Percentiles rank a stretch among this genome's conserved stretches.
phyloP scores from a whole-genome alignment of 176 grass and related monocot genomes.

The Oryza rufipogon region DNA sequence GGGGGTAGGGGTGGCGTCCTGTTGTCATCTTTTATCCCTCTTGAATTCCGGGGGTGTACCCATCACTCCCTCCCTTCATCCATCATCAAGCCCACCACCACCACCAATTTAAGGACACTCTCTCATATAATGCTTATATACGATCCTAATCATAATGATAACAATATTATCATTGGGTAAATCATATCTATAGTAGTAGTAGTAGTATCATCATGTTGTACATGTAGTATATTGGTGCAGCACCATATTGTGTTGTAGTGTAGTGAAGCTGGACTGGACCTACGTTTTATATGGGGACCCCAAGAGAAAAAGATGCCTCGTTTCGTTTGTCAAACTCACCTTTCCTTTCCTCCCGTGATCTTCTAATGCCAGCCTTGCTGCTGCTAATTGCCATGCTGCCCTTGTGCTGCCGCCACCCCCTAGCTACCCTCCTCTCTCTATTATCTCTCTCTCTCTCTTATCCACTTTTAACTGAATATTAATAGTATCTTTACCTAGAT shows the following conservation, averaged over 20 bases:
- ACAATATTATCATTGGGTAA: slow-evolving; percentile 2
- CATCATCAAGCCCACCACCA: slow-evolving; percentile 29
- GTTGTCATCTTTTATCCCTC: slow-evolving; percentile 48
- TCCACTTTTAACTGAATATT: not conserved
- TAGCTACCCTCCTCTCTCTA: not conserved
- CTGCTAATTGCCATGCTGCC: slow-evolving; percentile 45
- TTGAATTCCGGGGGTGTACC: slow-evolving; percentile 61
- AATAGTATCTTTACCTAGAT: not conserved
- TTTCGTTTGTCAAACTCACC: slow-evolving; percentile 57
- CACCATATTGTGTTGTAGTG: slow-evolving; percentile 35
- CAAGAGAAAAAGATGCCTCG: slow-evolving; percentile 47
- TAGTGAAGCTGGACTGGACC: slow-evolving; percentile 47
- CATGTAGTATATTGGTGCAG: not conserved
- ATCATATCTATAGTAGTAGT: not conserved
- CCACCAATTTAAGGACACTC: slow-evolving; percentile 35
- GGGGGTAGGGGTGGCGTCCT: not conserved
- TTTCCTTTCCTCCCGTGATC: slow-evolving; percentile 49
- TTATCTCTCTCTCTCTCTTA: not conserved
- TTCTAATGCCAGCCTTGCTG: slow-evolving; percentile 60
- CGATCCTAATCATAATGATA: slow-evolving; percentile 7
- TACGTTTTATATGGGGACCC: slow-evolving; percentile 43
- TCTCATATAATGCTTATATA: slow-evolving; percentile 30
- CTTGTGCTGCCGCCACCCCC: not conserved
- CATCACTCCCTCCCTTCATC: slow-evolving; percentile 60
- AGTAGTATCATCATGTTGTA: not conserved